phyloP scores from a whole-genome alignment of 331 rosid species.

The Malus hybrid region DNA sequence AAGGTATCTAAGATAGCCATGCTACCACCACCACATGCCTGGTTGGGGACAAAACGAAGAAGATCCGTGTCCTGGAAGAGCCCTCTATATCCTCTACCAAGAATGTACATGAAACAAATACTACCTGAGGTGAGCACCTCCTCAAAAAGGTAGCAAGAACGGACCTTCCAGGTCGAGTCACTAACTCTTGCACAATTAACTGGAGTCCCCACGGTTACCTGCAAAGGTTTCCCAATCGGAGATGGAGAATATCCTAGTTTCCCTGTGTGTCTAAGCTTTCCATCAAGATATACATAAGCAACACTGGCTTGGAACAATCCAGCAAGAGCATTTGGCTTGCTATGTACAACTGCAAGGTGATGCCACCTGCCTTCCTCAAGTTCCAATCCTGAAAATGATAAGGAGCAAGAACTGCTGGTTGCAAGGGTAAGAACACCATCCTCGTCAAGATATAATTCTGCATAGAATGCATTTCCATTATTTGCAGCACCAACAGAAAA shows the following conservation, averaged over 20 bases:
- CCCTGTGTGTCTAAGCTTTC: constrained; percentile 91
- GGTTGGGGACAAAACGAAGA: constrained; percentile 90
- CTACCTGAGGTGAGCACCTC: constrained; percentile 90
- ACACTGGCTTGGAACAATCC: constrained; percentile 98
- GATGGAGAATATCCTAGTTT: constrained; percentile 97
- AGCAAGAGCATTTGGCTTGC: constrained; percentile 99
- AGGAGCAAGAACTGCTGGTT: constrained; percentile 73
- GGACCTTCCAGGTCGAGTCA: constrained; percentile 81
- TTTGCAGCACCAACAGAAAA: constrained; percentile 90
- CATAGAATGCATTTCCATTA: constrained; percentile 62
- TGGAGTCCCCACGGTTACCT: constrained; percentile 84
- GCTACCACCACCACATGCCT: constrained; percentile 98
- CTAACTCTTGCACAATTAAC: constrained; percentile 65
- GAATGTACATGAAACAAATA: constrained; percentile 92
- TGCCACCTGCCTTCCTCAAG: constrained; percentile 99
- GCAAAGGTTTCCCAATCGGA: constrained; percentile 85
- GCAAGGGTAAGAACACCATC: constrained; percentile 96
- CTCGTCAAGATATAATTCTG: constrained; percentile 91
- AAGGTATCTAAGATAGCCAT: constrained; percentile 96
- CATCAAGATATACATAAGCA: constrained; percentile 92
- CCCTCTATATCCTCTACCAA: constrained; percentile 98
- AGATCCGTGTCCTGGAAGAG: constrained; percentile 95
- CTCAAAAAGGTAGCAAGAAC: constrained; percentile 97
- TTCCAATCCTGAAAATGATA: constrained; percentile 90
- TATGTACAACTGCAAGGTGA: constrained; percentile 97